Evolutionary conservation across 805 yeast genomes (phyloP).

Genomic region (Suhomyces prunicola): DNA sequence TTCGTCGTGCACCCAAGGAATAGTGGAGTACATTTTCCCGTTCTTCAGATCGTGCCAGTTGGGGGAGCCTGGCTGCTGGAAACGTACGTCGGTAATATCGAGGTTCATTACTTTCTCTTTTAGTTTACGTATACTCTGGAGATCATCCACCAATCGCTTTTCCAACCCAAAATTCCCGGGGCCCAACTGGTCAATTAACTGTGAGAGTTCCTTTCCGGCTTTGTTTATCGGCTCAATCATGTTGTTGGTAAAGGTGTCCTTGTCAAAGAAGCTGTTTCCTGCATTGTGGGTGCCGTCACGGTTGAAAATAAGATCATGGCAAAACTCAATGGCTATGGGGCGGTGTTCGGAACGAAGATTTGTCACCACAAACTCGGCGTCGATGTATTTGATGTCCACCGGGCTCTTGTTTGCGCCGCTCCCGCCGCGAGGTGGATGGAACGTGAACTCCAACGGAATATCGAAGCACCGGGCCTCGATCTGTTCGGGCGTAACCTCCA

Average conservation of each 20-base stretch:
- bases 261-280: constrained; percentile 6
- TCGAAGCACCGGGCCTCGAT: constrained; percentile 3
- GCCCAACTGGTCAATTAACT: constrained; percentile 19
- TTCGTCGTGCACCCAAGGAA: constrained; percentile 10
- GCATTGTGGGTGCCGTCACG: constrained; percentile 9
- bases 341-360: constrained; percentile 29
- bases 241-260: constrained; percentile 24
- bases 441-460: constrained; percentile 24
- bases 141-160: constrained; percentile 25
- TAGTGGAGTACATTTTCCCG: not conserved
- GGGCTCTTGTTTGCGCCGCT: constrained; percentile 14
- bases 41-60: constrained; percentile 1
- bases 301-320: constrained; percentile 32
- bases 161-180: constrained; percentile 27
- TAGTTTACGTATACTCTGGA: constrained; percentile 25
- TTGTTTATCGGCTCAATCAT: constrained; percentile 21
- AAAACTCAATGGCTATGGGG: constrained; percentile 38
- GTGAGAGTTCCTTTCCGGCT: constrained; percentile 16
- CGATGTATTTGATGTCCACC: constrained; percentile 15
- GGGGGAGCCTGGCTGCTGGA: not conserved
- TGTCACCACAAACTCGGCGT: constrained; percentile 29
- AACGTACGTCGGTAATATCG: constrained; percentile 9
- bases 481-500: constrained; percentile 17
- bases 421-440: constrained; percentile 4
- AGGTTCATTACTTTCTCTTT: constrained; percentile 26